Base-by-base conservation (phyloP, 2,329 filamentous ascomycete genomes). In the Neonectria coccinea region DNA sequence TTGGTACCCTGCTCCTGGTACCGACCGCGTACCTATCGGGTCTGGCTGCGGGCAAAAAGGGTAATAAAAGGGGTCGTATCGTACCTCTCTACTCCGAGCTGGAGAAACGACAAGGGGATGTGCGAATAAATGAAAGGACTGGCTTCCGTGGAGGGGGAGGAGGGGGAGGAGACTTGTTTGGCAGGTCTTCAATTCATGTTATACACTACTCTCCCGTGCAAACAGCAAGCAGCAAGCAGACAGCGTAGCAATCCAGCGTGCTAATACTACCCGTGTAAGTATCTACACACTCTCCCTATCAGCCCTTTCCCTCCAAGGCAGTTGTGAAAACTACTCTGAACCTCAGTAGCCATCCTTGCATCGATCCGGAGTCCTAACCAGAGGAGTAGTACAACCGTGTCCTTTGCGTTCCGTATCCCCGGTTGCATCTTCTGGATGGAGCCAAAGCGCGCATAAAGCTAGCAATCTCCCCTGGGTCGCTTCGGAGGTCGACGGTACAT, bases 101-200 rank as follows among this genome's bases (percentile, higher is more conserved):
- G 56, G 59, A 65, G 57, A 65, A 56, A 53, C 44, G 62, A 51
- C 12, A 29, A 57, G 31, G 58, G 63, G 63, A 62, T 62, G 64
- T 56, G 73, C n/a, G n/a, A 41, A 20, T 42, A 42, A 73, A 73
- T 73, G 71, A 73, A 73, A 73, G 71, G 71, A 68, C 64, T 61
- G 47, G 42, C 56, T 45, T 61, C 62, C 71, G 62, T 64, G 56
- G 70, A 8, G 50, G 16, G 47, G 48, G 31, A 62, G 39, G 25
- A 25, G 16, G 50, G 44, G 39, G 59, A 44, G 25, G 6, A 14
- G 10, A 33, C 36, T 45, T 29, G 53, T 41, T 41, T 53, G 51
- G 12, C 12, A 27, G 20, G 50, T 41, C 22, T 41, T 11, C 22
- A 12, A 14, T 16, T n/a, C 9, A n/a, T 53, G 31, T 6, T 39